These are phyloP conservation scores for Carnegiea gigantea DNA, from an alignment of 179 eudicot genomes.

Conservation along the genomic window DNA sequence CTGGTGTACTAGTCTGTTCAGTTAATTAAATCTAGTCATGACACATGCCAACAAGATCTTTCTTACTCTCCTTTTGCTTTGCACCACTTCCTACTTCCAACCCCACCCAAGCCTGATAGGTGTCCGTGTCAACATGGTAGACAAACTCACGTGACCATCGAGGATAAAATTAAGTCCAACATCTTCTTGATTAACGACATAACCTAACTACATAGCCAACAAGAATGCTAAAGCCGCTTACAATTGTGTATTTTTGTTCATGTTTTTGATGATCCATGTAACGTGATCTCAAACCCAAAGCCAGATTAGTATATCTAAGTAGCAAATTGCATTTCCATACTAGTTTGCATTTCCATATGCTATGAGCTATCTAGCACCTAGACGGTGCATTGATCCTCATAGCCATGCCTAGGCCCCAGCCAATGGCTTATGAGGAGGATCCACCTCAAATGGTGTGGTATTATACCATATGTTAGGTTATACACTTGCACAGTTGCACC, in stretches of 20 bases:
- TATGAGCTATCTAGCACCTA: neutral
- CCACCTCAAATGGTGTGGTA: neutral
- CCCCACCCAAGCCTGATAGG: conserved; percentile 1
- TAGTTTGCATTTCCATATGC: neutral
- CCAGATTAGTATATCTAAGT: neutral
- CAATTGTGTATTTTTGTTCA: neutral
- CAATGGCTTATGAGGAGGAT: neutral
- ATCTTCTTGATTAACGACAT: neutral
- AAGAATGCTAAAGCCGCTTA: neutral
- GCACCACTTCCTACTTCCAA: neutral
- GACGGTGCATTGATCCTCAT: neutral
- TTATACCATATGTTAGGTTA: neutral
- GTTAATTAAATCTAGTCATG: neutral
- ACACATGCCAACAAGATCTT: neutral
- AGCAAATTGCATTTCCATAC: neutral
- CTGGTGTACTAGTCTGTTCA: neutral
- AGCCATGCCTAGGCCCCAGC: neutral
- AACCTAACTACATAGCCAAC: neutral
- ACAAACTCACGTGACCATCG: neutral
- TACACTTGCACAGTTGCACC: neutral
- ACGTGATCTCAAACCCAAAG: neutral
- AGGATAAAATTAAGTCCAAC: no score
- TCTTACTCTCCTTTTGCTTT: neutral
- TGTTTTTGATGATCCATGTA: neutral
- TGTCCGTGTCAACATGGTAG: neutral